phyloP scores from a whole-genome alignment of 2,329 filamentous ascomycete species.

The Monosporascus ibericus region DNA sequence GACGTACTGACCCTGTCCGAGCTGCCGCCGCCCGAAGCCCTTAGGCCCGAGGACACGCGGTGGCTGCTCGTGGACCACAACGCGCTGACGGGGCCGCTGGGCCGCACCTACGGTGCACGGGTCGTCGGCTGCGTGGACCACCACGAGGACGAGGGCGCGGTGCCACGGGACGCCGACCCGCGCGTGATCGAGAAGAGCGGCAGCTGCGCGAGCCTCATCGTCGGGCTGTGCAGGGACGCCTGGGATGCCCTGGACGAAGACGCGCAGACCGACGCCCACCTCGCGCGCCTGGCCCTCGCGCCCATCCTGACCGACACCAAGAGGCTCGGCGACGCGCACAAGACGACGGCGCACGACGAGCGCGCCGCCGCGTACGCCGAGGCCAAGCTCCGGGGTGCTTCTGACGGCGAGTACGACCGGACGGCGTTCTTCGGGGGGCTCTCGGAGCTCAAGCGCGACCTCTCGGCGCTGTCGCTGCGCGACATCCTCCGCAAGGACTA shows the following conservation, averaged over 20 bases:
- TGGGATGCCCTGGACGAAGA: constrained; percentile 51
- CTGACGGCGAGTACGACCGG: constrained; percentile 41
- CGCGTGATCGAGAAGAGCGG: constrained; percentile 61
- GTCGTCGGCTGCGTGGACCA: constrained; percentile 70
- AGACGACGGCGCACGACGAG: constrained; percentile 58
- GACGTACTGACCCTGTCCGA: constrained; percentile 64
- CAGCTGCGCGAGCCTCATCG: constrained; percentile 67
- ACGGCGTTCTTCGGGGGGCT: constrained; percentile 54
- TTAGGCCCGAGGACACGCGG: constrained; percentile 50
- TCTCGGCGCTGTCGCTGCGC: constrained; percentile 52
- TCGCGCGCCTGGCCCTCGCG: constrained; percentile 62
- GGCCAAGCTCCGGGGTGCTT: constrained; percentile 27
- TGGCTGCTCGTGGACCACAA: constrained; percentile 83
- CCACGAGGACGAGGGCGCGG: constrained; percentile 63
- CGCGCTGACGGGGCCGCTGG: constrained; percentile 57
- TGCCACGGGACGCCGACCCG: constrained; percentile 41
- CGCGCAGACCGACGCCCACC: constrained; percentile 42
- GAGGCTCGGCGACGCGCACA: constrained; percentile 54
- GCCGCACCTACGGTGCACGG: constrained; percentile 40
- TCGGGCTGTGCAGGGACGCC: constrained; percentile 47
- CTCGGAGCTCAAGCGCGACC: constrained; percentile 59
- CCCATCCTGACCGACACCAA: constrained; percentile 69
- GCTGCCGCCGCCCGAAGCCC: constrained; percentile 32
- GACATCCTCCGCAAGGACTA: constrained; percentile 79
- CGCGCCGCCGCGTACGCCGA: constrained; percentile 55